Conservation (phyloP, 208 protist species). For the Trypanosoma conorhini region DNA sequence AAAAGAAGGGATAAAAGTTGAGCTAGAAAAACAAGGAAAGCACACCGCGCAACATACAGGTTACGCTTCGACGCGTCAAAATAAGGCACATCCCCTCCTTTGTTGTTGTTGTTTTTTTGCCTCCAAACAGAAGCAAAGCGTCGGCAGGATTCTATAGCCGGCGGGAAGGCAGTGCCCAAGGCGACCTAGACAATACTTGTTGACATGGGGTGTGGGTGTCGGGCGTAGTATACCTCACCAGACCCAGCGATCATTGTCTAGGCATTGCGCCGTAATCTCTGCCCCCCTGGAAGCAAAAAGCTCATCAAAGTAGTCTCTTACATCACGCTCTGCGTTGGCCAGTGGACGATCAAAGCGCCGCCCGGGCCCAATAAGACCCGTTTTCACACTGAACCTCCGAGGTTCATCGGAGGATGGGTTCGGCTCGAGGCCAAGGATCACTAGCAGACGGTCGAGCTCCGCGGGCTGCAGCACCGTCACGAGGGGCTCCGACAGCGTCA, state of each 20-base stretch:
- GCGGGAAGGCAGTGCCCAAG: background rate
- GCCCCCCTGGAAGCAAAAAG: slow-evolving; percentile 56
- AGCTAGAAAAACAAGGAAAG: background rate
- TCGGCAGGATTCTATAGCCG: background rate
- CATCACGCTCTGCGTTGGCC: slow-evolving; percentile 68
- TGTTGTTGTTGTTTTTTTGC: too few relatives aligned
- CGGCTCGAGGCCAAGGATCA: slow-evolving; percentile 56
- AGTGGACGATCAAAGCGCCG: slow-evolving; percentile 74
- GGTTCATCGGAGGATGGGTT: background rate
- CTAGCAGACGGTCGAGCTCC: slow-evolving; percentile 58
- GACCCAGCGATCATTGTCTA: slow-evolving; percentile 41
- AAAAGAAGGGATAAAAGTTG: background rate
- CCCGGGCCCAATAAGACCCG: slow-evolving; percentile 49
- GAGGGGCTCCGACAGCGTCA: slow-evolving; percentile 67
- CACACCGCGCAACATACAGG: background rate
- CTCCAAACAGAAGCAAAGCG: background rate
- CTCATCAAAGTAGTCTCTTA: slow-evolving; percentile 66
- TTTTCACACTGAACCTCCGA: slow-evolving; percentile 36
- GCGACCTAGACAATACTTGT: background rate
- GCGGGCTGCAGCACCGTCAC: slow-evolving; percentile 40
- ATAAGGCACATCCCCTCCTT: background rate
- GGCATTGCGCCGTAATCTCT: slow-evolving; percentile 49
- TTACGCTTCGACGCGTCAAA: background rate
- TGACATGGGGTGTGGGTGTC: background rate
- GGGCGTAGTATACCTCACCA: slow-evolving; percentile 1